These are phyloP conservation scores for Panicum virgatum DNA, from an alignment of 202 grass and related monocot genomes.

Conservation along the genomic window DNA sequence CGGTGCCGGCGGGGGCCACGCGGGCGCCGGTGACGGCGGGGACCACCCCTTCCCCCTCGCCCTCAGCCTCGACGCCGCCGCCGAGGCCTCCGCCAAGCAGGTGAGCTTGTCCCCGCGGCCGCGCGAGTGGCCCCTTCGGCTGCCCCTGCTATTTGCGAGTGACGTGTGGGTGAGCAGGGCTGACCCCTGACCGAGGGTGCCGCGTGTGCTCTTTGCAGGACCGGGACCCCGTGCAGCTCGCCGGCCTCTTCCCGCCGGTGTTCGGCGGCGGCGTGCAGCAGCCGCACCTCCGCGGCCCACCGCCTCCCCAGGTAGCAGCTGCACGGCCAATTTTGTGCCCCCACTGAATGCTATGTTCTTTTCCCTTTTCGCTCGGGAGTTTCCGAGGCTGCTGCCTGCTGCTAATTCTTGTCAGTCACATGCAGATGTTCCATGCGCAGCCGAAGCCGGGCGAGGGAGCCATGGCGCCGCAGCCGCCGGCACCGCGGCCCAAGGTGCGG, in stretches of 20 bases:
- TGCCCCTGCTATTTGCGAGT: neutral
- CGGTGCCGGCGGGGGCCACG: neutral
- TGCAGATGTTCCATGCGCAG: constrained; percentile 71
- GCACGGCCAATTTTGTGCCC: neutral
- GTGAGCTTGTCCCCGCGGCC: constrained; percentile 13
- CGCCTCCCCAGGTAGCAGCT: constrained; percentile 52
- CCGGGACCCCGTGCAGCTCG: constrained; percentile 63
- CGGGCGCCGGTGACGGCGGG: constrained; percentile 1
- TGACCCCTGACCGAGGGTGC: neutral
- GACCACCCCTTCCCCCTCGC: constrained; percentile 68
- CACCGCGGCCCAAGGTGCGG: constrained; percentile 75
- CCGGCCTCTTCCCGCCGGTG: constrained; percentile 60
- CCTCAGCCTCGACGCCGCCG: constrained; percentile 74
- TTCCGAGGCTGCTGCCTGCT: neutral
- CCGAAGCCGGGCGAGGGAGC: constrained; percentile 55
- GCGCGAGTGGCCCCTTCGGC: neutral
- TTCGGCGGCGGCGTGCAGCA: constrained; percentile 54
- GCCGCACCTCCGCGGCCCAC: constrained; percentile 55
- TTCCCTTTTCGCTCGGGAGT: neutral
- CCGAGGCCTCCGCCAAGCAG: constrained; percentile 54
- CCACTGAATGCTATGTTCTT: neutral
- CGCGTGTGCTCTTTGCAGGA: constrained; percentile 46
- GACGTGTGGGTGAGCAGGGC: neutral
- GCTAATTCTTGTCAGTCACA: constrained; percentile 1
- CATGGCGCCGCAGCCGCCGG: constrained; percentile 59